Evolutionary conservation across 2,329 filamentous ascomycete genomes (phyloP).

Genomic region (Fusarium camptoceras): DNA sequence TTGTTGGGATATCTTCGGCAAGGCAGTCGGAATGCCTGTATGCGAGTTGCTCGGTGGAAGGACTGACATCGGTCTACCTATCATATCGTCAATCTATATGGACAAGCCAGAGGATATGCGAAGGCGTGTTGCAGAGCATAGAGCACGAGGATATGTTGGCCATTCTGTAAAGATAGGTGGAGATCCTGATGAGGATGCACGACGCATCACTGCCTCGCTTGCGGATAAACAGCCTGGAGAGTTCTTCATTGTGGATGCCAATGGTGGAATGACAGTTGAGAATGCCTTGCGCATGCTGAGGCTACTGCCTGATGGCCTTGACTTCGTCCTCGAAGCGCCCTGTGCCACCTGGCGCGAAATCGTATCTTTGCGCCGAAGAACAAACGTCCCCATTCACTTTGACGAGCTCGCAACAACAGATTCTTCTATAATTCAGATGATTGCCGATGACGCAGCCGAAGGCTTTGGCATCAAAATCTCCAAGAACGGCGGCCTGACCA

Average conservation of each 20-base stretch:
- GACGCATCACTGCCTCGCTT: slow-evolving; percentile 30
- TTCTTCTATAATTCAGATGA: slow-evolving; percentile 25
- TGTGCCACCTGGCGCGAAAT: slow-evolving; percentile 33
- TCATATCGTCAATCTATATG: slow-evolving; percentile 38
- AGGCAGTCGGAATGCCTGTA: slow-evolving; percentile 32
- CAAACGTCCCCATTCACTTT: slow-evolving; percentile 30
- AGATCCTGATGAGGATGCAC: slow-evolving; percentile 22
- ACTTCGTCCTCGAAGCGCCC: slow-evolving; percentile 39
- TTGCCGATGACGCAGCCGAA: slow-evolving; percentile 34
- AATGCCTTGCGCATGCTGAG: slow-evolving; percentile 30
- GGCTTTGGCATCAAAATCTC: slow-evolving; percentile 38
- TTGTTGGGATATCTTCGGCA: slow-evolving; percentile 31
- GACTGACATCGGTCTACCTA: slow-evolving; percentile 23
- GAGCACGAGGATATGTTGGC: slow-evolving; percentile 27
- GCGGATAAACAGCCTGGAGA: slow-evolving; percentile 29
- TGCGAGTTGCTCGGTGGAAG: slow-evolving; percentile 38
- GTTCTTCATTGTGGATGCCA: slow-evolving; percentile 38
- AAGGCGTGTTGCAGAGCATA: slow-evolving; percentile 5
- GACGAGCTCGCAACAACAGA: slow-evolving; percentile 34
- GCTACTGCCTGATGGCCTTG: slow-evolving; percentile 29
- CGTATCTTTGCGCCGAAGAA: slow-evolving; percentile 24
- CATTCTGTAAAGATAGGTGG: slow-evolving; percentile 36
- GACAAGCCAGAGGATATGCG: slow-evolving; percentile 24
- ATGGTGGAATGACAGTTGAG: slow-evolving; percentile 35
- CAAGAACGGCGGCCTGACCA: slow-evolving; percentile 36